phyloP scores from a whole-genome alignment of 192 early-diverging fungal genomes.

The Backusella sp. region DNA sequence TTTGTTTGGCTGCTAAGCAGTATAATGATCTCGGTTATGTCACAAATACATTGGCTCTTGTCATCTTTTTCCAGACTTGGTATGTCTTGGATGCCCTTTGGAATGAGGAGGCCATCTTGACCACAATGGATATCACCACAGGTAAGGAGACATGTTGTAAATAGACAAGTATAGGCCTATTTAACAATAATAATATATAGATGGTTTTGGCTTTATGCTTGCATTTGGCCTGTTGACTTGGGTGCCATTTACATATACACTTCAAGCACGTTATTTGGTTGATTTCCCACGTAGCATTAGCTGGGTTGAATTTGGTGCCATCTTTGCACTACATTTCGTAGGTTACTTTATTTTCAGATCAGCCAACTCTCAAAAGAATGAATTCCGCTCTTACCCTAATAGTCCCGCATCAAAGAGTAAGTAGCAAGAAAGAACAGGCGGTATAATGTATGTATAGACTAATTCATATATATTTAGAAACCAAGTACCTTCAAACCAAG shows the following conservation, averaged over 20 bases:
- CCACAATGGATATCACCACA: conserved; percentile 97
- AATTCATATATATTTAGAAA: conserved; percentile 35
- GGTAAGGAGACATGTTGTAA: not conserved
- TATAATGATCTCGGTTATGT: conserved; percentile 61
- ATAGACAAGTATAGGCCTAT: no score
- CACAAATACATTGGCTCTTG: conserved; percentile 76
- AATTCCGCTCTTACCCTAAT: conserved; percentile 73
- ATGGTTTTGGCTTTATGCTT: conserved; percentile 94
- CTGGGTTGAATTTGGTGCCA: conserved; percentile 30
- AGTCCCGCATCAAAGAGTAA: conserved; percentile 53
- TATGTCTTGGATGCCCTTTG: conserved; percentile 88
- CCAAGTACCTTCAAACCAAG: conserved; percentile 85
- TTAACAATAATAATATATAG: conserved; percentile 32
- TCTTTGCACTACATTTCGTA: conserved; percentile 56
- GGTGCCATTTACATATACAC: conserved; percentile 88
- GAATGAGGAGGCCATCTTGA: conserved; percentile 75
- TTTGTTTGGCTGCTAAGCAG: conserved; percentile 77
- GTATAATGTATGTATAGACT: no score
- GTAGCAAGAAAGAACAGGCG: not conserved
- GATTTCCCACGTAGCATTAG: conserved; percentile 65
- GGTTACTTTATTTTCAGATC: conserved; percentile 88
- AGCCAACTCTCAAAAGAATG: conserved; percentile 90
- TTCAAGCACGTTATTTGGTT: conserved; percentile 88
- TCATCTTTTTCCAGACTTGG: conserved; percentile 71
- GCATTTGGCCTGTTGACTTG: conserved; percentile 80